Percentiles rank a stretch among this genome's conserved stretches.
Evolutionary conservation across 306 rosid species (phyloP).

Genomic region (Sesbania bispinosa): DNA sequence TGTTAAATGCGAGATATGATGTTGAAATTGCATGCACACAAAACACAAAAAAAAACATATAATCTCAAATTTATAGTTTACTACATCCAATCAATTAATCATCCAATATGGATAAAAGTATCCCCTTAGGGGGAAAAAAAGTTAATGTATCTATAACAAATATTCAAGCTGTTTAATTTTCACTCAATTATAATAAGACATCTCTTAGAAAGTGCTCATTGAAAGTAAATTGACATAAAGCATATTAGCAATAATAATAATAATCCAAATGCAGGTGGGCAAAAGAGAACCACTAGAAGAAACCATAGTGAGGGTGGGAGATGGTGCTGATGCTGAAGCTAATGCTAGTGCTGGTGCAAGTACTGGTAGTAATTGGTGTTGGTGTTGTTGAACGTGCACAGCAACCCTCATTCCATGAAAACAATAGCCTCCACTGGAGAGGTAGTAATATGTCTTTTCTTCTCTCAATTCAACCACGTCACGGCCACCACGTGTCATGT

Average conservation of each 20-base stretch:
- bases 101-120: too few relatives aligned
- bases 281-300: background rate
- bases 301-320: constrained; percentile 2
- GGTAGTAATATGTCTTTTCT: constrained; percentile 50
- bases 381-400: constrained; percentile 25
- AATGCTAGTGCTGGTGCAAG: background rate
- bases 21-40: too few relatives aligned
- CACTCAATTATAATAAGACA: background rate
- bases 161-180: background rate
- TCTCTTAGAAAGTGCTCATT: background rate
- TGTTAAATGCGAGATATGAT: too few relatives aligned
- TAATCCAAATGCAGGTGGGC: background rate
- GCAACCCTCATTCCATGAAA: constrained; percentile 62
- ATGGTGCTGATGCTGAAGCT: constrained; percentile 28
- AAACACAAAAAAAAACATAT: too few relatives aligned
- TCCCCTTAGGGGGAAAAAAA: too few relatives aligned
- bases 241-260: constrained; percentile 23
- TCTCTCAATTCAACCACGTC: constrained; percentile 63
- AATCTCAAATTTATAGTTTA: too few relatives aligned
- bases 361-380: too few relatives aligned
- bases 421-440: constrained; percentile 66
- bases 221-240: constrained; percentile 18
- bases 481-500: constrained; percentile 67
- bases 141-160: too few relatives aligned
- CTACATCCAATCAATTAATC: too few relatives aligned